Base-by-base conservation (phyloP, 169 alveolate species). In the Eimeria brunetti region DNA sequence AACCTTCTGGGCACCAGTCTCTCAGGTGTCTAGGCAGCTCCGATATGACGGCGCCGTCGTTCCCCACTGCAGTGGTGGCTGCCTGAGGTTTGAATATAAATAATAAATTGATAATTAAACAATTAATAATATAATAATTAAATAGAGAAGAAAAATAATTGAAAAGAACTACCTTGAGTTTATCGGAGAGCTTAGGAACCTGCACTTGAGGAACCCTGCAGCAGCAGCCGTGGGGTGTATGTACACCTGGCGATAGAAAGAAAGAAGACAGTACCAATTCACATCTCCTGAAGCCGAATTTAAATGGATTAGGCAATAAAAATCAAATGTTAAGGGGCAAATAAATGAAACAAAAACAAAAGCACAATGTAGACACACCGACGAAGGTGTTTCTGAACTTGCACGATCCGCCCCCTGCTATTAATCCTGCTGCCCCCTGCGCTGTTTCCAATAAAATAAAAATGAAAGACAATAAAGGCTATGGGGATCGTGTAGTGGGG, bases 1-100 rank as follows among this genome's bases (percentile, higher is more conserved):
- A 46, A 89, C 95, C 95, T 18, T 89, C 76, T 12, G 95, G 95
- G 64, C 95, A 89, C 95, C 95, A 89, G 67, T 56, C 53, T 51
- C 58, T 75, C 49, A 89, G 38, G 64, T 73, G 81, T 49, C 76
- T 88, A 16, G 89, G 95, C 49, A 89, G 88, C 38, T 89, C 75
- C 5, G 33, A 33, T 8, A 83, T 83, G 53, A 41, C 90, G 90
- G 60, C 44, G 7, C 9, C 67, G 75, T 83, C 90, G 20, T 56
- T 49, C 20, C 75, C 90, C 18, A 83, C 51, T 27, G 49, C 90
- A 9, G 76, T 53, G 12, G 88, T 46, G 16, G 64, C 88, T 6
- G 88, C 88, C 88, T 78, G 84, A 41, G 76, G 14, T 64, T 64
- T 27, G 11, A 64, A 7, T 30, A 12, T 30, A 6, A 18, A 22